Conservation (phyloP, 139 green algal genomes). For the Mesotaenium endlicherianum region DNA sequence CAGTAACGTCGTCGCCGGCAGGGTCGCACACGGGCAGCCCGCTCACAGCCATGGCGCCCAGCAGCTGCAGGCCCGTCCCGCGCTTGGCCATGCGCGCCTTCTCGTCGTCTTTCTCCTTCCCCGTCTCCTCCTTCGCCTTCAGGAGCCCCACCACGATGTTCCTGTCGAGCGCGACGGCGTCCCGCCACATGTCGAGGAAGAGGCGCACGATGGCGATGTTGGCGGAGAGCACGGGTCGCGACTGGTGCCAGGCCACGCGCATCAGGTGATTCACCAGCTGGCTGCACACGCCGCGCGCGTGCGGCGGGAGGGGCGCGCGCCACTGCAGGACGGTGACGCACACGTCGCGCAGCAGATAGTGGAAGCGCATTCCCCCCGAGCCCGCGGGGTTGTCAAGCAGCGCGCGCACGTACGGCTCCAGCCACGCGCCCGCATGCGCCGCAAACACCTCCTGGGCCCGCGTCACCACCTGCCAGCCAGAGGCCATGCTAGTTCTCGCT, state of each 20-base stretch:
- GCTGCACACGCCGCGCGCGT: neutral
- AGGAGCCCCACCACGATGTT: neutral
- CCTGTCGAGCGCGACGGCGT: constrained; percentile 4
- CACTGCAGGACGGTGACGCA: constrained; percentile 21
- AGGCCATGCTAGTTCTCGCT: no score
- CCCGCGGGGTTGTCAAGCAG: neutral
- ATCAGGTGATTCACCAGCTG: constrained; percentile 15
- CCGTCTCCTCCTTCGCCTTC: neutral
- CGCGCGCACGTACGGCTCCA: neutral
- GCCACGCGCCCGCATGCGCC: neutral
- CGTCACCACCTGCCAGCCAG: constrained; percentile 12
- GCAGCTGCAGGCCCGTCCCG: neutral
- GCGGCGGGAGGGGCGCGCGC: neutral
- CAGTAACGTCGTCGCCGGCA: neutral
- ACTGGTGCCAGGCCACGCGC: neutral
- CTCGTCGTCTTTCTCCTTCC: neutral
- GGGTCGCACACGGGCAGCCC: constrained; percentile 17
- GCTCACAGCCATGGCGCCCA: neutral
- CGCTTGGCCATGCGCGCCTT: neutral
- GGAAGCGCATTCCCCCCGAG: constrained; percentile 2
- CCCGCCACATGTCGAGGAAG: constrained; percentile 22
- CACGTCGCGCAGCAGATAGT: constrained; percentile 31
- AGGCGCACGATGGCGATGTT: constrained; percentile 25
- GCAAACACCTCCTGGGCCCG: constrained; percentile 4
- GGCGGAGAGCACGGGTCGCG: neutral